Percentiles rank a stretch among this genome's conserved stretches.
phyloP scores from a whole-genome alignment of 2,329 filamentous ascomycete genomes.

The Parascedosporium putredinis region DNA sequence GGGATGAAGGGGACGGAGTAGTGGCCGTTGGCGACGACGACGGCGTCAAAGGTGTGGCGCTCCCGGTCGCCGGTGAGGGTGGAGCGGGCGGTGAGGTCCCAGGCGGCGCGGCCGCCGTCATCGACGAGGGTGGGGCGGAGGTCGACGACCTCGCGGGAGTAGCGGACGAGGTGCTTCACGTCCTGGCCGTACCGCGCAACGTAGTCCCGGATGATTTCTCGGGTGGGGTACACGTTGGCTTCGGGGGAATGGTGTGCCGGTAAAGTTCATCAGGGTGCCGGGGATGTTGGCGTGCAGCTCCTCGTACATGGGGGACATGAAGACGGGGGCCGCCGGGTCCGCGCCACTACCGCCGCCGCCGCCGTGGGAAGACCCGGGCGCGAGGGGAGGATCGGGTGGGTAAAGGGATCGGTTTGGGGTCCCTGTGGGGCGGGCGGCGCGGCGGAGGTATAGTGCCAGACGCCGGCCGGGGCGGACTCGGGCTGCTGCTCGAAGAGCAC shows the following conservation, averaged over 20 bases:
- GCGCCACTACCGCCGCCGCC: slow-evolving; percentile 13
- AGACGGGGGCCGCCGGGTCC: slow-evolving; percentile 38
- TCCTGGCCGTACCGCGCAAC: slow-evolving; percentile 61
- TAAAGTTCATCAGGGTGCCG: slow-evolving; percentile 68
- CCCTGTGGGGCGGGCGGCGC: slow-evolving; percentile 39
- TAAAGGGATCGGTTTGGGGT: slow-evolving; percentile 60
- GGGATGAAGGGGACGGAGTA: slow-evolving; percentile 62
- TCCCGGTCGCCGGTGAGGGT: slow-evolving; percentile 30
- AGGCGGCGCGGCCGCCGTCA: slow-evolving; percentile 32
- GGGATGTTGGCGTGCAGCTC: slow-evolving; percentile 81
- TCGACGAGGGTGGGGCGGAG: slow-evolving; percentile 26
- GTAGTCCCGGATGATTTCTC: slow-evolving; percentile 63
- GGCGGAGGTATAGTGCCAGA: slow-evolving; percentile 68
- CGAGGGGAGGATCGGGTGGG: too few relatives aligned
- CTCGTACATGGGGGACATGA: slow-evolving; percentile 78
- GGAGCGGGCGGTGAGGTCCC: slow-evolving; percentile 49
- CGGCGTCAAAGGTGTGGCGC: slow-evolving; percentile 55
- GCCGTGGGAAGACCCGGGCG: slow-evolving; percentile 46
- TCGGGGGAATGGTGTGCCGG: slow-evolving; percentile 56
- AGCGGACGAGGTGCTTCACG: slow-evolving; percentile 55
- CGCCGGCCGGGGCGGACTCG: slow-evolving; percentile 54
- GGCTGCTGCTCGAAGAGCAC: slow-evolving; percentile 74
- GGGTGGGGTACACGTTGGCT: slow-evolving; percentile 62
- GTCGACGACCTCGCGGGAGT: slow-evolving; percentile 59
- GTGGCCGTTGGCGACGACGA: slow-evolving; percentile 67